Evolutionary conservation across 345 rosid genomes (phyloP).

Genomic region (Hypericum perforatum): DNA sequence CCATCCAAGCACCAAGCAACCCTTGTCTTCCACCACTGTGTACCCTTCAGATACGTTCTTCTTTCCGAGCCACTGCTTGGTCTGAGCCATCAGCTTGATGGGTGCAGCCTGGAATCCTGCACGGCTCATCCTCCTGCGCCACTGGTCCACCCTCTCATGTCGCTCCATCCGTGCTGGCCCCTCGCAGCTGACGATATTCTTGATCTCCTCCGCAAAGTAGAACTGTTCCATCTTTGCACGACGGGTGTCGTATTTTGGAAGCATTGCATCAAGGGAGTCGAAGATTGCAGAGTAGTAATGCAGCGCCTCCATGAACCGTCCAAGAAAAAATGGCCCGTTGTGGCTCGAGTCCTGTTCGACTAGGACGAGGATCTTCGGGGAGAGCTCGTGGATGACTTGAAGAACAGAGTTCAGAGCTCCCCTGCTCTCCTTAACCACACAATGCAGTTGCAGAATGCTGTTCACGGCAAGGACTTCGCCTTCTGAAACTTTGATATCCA

Average conservation of each 20-base stretch:
- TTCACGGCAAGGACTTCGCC: slow-evolving; percentile 43
- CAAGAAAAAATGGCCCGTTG: slow-evolving; percentile 56
- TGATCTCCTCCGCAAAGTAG: slow-evolving; percentile 53
- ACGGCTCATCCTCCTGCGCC: slow-evolving; percentile 67
- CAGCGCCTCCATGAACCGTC: slow-evolving; percentile 60
- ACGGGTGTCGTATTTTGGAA: slow-evolving; percentile 52
- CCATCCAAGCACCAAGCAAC: slow-evolving; percentile 63
- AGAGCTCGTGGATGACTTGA: slow-evolving; percentile 38
- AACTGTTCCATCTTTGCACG: slow-evolving; percentile 61
- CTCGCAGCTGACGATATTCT: slow-evolving; percentile 61
- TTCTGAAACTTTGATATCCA: slow-evolving; percentile 29
- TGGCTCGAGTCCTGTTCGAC: slow-evolving; percentile 62
- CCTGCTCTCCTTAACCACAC: slow-evolving; percentile 55
- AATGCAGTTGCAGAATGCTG: slow-evolving; percentile 55
- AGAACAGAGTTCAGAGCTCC: slow-evolving; percentile 52
- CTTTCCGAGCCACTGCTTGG: slow-evolving; percentile 46
- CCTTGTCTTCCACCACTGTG: slow-evolving; percentile 52
- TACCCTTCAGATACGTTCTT: slow-evolving; percentile 35
- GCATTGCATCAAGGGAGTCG: slow-evolving; percentile 40
- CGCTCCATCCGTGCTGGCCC: slow-evolving; percentile 46
- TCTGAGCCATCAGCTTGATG: slow-evolving; percentile 35
- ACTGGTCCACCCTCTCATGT: slow-evolving; percentile 53
- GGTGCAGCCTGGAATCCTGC: slow-evolving; percentile 56
- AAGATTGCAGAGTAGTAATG: slow-evolving; percentile 55
- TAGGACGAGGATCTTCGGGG: slow-evolving; percentile 37